phyloP scores from a whole-genome alignment of 2,329 filamentous ascomycete species.

The Tolypocladium sp. region DNA sequence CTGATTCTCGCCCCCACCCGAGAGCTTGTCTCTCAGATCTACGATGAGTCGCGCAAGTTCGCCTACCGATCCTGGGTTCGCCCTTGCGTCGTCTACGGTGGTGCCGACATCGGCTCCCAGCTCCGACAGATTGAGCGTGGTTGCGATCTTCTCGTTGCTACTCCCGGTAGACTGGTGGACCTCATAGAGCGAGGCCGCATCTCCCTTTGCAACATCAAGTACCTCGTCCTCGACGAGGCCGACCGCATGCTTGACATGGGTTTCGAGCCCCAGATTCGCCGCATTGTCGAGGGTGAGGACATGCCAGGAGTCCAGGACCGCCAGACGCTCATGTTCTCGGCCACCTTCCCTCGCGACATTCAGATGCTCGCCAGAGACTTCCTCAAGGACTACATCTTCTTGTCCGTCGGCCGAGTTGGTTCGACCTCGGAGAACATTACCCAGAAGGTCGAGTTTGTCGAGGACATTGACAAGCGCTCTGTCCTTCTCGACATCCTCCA shows the following conservation, averaged over 20 bases:
- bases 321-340: slow-evolving; percentile 99
- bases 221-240: slow-evolving; percentile 95
- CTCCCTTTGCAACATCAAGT: slow-evolving; percentile 97
- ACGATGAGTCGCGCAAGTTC: slow-evolving; percentile 95
- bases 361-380: slow-evolving; percentile 99
- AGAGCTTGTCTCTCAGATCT: slow-evolving; percentile 98
- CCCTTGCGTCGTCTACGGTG: slow-evolving; percentile 96
- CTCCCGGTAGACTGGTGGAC: slow-evolving; percentile 93
- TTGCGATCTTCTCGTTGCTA: slow-evolving; percentile 94
- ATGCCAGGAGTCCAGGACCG: slow-evolving; percentile 79
- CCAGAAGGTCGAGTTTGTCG: slow-evolving; percentile 96
- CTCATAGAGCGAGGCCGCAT: slow-evolving; percentile 98
- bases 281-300: slow-evolving; percentile 96
- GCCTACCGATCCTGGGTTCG: slow-evolving; percentile 98
- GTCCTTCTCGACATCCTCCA: slow-evolving; percentile 95
- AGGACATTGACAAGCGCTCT: slow-evolving; percentile 95
- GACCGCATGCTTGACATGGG: slow-evolving; percentile 99
- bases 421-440: slow-evolving; percentile 99
- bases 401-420: slow-evolving; percentile 96
- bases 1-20: slow-evolving; percentile 93
- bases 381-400: slow-evolving; percentile 97
- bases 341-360: slow-evolving; percentile 97
- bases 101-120: slow-evolving; percentile 96
- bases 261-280: slow-evolving; percentile 99
- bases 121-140: slow-evolving; percentile 96